Conservation (phyloP, 768 basidiomycete species). For the Tephrocybe rancida region DNA sequence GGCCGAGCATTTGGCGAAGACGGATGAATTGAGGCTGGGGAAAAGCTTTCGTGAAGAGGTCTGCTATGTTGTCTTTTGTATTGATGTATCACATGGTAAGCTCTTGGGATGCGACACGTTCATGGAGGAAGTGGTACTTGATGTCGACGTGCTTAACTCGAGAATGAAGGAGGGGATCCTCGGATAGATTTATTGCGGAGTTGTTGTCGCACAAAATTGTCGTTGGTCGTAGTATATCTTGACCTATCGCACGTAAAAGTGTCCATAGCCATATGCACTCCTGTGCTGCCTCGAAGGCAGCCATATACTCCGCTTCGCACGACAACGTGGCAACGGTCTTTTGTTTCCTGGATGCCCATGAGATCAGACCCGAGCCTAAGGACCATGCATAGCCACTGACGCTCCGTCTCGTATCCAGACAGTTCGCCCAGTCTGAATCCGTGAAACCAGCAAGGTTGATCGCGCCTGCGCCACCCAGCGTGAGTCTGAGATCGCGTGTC, state of each 20-base stretch:
- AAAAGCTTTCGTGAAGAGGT: slow-evolving; percentile 42
- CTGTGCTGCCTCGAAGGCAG: background rate
- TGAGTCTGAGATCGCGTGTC: background rate
- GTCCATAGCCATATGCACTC: background rate
- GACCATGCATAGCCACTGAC: background rate
- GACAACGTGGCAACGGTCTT: background rate
- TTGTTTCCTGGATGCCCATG: background rate
- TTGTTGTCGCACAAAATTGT: slow-evolving; percentile 31
- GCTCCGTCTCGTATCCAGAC: background rate
- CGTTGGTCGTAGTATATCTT: too few relatives aligned
- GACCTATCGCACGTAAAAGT: background rate
- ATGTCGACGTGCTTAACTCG: slow-evolving; percentile 37
- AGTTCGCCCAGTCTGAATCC: background rate
- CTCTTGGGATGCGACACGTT: too few relatives aligned
- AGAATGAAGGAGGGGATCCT: too few relatives aligned
- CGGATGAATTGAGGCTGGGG: slow-evolving; percentile 11
- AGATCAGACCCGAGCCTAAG: background rate
- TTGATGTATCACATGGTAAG: too few relatives aligned
- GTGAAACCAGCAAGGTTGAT: background rate
- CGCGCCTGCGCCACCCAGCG: background rate
- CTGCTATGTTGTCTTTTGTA: slow-evolving; percentile 28
- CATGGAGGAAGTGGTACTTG: slow-evolving; percentile 35
- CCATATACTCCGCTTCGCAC: background rate
- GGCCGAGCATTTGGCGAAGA: slow-evolving; percentile 14
- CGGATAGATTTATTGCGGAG: slow-evolving; percentile 23